Conservation (phyloP, 768 basidiomycete genomes). For the Amanita subjunquillea region DNA sequence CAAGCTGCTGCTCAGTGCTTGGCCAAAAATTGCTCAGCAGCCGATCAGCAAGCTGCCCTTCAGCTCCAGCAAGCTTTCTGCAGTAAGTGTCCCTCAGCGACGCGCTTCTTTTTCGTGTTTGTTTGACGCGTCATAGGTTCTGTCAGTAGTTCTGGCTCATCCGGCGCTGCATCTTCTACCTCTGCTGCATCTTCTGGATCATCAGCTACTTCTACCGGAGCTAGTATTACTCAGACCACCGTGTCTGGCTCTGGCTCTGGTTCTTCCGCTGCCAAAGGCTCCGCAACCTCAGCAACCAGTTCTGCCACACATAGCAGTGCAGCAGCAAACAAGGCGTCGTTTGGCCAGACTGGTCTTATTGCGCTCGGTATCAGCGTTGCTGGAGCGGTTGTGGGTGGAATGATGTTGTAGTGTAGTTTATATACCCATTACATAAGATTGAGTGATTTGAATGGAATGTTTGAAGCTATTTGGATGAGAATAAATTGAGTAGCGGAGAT, state of each 20-base stretch:
- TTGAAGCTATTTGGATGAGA: not conserved
- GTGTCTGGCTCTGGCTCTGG: not conserved
- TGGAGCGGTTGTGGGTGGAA: conserved; percentile 1
- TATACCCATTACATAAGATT: not conserved
- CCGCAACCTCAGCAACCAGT: not conserved
- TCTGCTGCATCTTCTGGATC: not conserved
- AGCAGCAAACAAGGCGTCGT: not conserved
- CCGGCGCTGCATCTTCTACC: not conserved
- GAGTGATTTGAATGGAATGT: too few species aligned
- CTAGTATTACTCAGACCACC: not conserved
- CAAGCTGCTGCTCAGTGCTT: not conserved
- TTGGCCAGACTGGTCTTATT: not conserved
- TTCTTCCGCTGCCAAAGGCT: not conserved
- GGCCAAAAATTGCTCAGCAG: not conserved
- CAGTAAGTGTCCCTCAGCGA: not conserved
- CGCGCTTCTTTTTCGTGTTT: not conserved
- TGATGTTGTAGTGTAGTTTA: conserved; percentile 4
- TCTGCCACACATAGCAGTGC: not conserved
- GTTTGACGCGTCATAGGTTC: not conserved
- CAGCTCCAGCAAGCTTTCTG: not conserved
- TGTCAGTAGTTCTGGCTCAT: not conserved
- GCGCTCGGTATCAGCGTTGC: not conserved
- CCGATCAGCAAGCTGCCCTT: not conserved
- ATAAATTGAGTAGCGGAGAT: not conserved
- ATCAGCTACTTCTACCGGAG: not conserved